Percentiles rank a stretch among this genome's conserved stretches.
These are phyloP conservation scores for Ascochyta pisi DNA, from an alignment of 2,329 filamentous ascomycete genomes.

Conservation along the genomic window DNA sequence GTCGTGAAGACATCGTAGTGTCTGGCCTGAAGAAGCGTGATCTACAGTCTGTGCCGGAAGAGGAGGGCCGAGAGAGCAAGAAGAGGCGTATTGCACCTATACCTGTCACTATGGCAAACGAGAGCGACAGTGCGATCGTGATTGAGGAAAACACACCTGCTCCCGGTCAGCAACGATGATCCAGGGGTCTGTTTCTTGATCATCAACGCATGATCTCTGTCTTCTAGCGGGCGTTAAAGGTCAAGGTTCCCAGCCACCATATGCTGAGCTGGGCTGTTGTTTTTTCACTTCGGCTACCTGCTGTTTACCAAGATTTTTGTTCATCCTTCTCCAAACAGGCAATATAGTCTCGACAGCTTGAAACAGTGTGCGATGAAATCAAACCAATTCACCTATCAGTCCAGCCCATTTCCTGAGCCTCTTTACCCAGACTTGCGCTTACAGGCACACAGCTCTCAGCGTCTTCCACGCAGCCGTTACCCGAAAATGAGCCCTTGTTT, in stretches of 20 bases:
- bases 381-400: background rate
- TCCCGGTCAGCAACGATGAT: background rate
- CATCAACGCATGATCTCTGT: background rate
- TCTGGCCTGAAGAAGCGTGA: constrained; percentile 46
- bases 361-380: background rate
- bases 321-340: background rate
- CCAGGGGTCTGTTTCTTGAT: background rate
- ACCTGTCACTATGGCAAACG: constrained; percentile 42
- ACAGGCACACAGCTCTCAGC: background rate
- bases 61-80: constrained; percentile 50
- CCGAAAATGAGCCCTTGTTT: background rate
- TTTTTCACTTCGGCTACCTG: background rate
- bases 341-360: background rate
- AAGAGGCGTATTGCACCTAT: constrained; percentile 56
- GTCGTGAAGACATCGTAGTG: constrained; percentile 38
- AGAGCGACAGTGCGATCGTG: constrained; percentile 36
- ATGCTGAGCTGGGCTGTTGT: constrained; percentile 1
- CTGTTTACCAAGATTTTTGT: background rate
- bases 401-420: background rate
- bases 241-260: background rate
- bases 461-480: background rate
- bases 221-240: constrained; percentile 13
- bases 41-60: constrained; percentile 46
- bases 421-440: background rate
- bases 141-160: constrained; percentile 41